phyloP scores from a whole-genome alignment of 495 filamentous ascomycete species.

The Talaromyces proteolyticus region DNA sequence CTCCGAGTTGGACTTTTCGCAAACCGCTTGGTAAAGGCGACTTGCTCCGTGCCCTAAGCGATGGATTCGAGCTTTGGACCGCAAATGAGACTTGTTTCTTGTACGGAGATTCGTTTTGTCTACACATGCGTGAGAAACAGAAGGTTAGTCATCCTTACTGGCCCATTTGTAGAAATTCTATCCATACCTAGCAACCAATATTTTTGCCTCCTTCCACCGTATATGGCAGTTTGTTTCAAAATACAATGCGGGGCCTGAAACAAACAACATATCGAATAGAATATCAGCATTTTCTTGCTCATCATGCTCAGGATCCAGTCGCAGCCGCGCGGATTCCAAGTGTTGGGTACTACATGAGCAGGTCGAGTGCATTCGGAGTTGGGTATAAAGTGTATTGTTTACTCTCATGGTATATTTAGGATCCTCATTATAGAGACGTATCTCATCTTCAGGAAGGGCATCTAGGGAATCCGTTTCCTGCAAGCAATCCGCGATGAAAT shows the following conservation, averaged over 20 bases:
- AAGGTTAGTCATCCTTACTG: background rate
- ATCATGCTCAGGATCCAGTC: background rate
- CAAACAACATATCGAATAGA: background rate
- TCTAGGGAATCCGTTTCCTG: background rate
- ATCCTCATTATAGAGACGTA: background rate
- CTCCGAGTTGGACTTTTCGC: background rate
- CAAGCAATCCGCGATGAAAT: background rate
- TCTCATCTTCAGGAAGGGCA: background rate
- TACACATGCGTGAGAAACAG: background rate
- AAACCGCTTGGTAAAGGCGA: background rate
- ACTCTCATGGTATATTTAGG: background rate
- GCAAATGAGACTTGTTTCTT: background rate
- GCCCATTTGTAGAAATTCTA: background rate
- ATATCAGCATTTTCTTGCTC: background rate
- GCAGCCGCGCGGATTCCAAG: background rate
- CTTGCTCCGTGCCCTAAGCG: background rate
- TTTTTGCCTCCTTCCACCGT: background rate
- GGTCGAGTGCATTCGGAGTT: background rate
- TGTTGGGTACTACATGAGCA: background rate
- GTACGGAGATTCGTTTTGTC: background rate
- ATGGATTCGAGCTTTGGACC: background rate
- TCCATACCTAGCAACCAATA: background rate
- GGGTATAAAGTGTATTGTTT: background rate
- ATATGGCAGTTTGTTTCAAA: background rate
- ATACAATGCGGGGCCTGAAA: background rate